Percentiles rank a stretch among this genome's conserved stretches.
phyloP scores from a whole-genome alignment of 2,329 filamentous ascomycete species.

The Canariomyces notabilis region DNA sequence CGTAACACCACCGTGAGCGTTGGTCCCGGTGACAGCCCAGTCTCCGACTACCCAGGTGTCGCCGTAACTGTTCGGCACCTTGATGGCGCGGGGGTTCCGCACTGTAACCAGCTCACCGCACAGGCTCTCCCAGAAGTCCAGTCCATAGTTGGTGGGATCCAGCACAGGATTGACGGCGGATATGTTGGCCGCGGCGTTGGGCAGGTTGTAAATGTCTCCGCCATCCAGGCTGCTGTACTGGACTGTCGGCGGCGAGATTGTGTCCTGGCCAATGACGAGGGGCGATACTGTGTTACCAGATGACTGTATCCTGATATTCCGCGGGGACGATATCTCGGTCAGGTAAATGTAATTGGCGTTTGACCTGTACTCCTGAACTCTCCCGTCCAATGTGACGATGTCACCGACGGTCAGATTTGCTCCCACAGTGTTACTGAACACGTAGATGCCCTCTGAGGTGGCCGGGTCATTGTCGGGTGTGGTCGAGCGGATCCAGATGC shows the following conservation, averaged over 20 bases:
- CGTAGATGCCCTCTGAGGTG: conserved; percentile 62
- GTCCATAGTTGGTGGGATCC: conserved; percentile 55
- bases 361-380: conserved; percentile 53
- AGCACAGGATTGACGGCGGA: conserved; percentile 57
- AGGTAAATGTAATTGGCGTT: conserved; percentile 54
- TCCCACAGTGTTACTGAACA: conserved; percentile 51
- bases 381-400: conserved; percentile 54
- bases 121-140: conserved; percentile 71
- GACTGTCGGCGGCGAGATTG: conserved; percentile 52
- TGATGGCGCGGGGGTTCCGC: conserved; percentile 49
- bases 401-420: conserved; percentile 56
- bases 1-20: conserved; percentile 60
- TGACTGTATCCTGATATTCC: conserved; percentile 49
- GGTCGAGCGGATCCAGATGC: conserved; percentile 61
- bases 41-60: conserved; percentile 66
- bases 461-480: conserved; percentile 48
- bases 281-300: conserved; percentile 50
- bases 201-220: conserved; percentile 60
- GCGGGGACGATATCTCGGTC: conserved; percentile 56
- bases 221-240: conserved; percentile 58
- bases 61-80: conserved; percentile 58
- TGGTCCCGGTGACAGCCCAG: conserved; percentile 59
- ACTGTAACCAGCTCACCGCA: conserved; percentile 64
- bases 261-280: conserved; percentile 56
- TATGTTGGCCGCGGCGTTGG: conserved; percentile 56